phyloP scores from a whole-genome alignment of 78 protist genomes.

The Dictyostelium brefeldianum region DNA sequence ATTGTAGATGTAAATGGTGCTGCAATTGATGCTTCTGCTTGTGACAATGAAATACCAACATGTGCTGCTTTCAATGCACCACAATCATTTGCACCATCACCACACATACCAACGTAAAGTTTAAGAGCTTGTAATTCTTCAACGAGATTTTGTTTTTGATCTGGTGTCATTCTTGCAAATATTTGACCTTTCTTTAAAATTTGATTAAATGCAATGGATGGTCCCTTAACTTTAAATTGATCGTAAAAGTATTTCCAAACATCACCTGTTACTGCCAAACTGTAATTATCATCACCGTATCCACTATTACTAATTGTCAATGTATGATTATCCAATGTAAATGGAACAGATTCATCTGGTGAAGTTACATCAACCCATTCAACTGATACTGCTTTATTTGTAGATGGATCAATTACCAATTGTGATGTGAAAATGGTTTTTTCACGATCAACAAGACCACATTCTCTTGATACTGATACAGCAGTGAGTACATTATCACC shows the following conservation, averaged over 20 bases:
- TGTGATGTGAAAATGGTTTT: slow-evolving; percentile 45
- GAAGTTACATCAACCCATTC: slow-evolving; percentile 33
- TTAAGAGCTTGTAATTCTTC: slow-evolving; percentile 74
- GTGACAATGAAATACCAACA: slow-evolving; percentile 96
- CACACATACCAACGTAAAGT: slow-evolving; percentile 97
- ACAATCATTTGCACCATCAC: slow-evolving; percentile 99
- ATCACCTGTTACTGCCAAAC: slow-evolving; percentile 64
- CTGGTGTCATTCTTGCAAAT: slow-evolving; percentile 93
- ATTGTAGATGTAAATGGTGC: slow-evolving; percentile 91
- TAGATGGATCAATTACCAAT: not conserved
- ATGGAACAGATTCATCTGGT: slow-evolving; percentile 11
- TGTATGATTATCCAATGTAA: slow-evolving; percentile 6
- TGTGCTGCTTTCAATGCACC: slow-evolving; percentile 99
- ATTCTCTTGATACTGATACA: slow-evolving; percentile 87
- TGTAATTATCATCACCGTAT: slow-evolving; percentile 1
- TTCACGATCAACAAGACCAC: slow-evolving; percentile 20
- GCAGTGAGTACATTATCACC: slow-evolving; percentile 95
- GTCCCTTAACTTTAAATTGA: slow-evolving; percentile 1
- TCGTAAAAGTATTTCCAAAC: slow-evolving; percentile 56
- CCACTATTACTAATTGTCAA: not conserved
- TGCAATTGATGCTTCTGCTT: slow-evolving; percentile 98
- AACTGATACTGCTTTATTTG: not conserved
- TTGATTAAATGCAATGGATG: slow-evolving; percentile 44
- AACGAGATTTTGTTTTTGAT: slow-evolving; percentile 88
- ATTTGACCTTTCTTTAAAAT: slow-evolving; percentile 70